These are phyloP conservation scores for Halenospora varia DNA, from an alignment of 495 filamentous ascomycete species.

Conservation along the genomic window DNA sequence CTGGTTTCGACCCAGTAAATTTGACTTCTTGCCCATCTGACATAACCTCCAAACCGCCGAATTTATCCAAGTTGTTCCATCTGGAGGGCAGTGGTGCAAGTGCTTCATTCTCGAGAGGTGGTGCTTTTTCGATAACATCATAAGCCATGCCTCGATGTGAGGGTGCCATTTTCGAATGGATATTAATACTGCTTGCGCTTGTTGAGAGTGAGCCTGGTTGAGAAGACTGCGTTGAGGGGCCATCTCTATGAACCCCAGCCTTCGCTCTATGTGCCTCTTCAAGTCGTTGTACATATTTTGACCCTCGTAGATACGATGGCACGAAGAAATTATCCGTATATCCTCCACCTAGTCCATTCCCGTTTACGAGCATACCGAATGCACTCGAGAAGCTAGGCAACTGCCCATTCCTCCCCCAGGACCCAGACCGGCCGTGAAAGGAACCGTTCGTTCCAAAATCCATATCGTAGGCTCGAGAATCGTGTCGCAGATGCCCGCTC, in stretches of 20 bases:
- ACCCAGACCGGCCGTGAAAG: conserved; percentile 25
- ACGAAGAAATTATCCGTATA: conserved; percentile 57
- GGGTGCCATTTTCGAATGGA: conserved; percentile 59
- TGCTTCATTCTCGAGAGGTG: conserved; percentile 50
- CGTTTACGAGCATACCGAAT: conserved; percentile 22
- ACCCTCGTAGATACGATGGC: conserved; percentile 76
- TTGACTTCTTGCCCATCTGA: conserved; percentile 75
- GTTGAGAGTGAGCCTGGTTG: conserved; percentile 51
- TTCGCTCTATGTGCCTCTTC: conserved; percentile 62
- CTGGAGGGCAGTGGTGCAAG: conserved; percentile 69
- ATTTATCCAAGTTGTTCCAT: conserved; percentile 81
- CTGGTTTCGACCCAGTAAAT: conserved; percentile 44
- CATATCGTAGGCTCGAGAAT: conserved; percentile 32
- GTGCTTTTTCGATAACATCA: conserved; percentile 79
- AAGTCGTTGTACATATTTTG: conserved; percentile 71
- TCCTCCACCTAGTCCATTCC: conserved; percentile 11
- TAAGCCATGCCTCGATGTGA: conserved; percentile 80
- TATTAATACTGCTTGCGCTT: conserved; percentile 58
- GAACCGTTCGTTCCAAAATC: conserved; percentile 25
- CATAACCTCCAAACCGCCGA: conserved; percentile 65
- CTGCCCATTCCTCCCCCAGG: conserved; percentile 36
- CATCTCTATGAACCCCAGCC: conserved; percentile 40
- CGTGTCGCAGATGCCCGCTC: conserved; percentile 28
- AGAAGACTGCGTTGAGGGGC: conserved; percentile 30
- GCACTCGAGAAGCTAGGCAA: conserved; percentile 31